Evolutionary conservation across 2,329 filamentous ascomycete species (phyloP).

Genomic region (Teratosphaeria pseudoeucalypti): DNA sequence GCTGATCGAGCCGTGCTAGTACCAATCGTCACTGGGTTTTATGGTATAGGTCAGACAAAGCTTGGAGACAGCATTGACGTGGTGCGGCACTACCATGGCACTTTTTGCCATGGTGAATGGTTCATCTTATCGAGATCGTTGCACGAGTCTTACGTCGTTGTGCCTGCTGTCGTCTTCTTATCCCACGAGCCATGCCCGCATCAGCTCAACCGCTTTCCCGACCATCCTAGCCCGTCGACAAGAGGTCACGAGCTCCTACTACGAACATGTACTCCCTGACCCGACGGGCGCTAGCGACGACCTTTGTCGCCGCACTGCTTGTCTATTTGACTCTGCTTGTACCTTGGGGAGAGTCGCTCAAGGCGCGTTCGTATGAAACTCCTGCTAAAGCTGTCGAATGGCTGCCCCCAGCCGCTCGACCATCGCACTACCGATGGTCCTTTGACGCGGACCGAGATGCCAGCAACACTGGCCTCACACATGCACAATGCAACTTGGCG

Average conservation of each 20-base stretch:
- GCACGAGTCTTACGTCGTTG: neutral
- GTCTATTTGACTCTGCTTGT: neutral
- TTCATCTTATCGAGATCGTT: neutral
- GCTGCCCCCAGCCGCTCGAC: neutral
- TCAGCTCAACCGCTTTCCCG: neutral
- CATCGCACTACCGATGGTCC: neutral
- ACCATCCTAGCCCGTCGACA: neutral
- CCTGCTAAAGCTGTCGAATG: neutral
- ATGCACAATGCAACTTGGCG: slow-evolving; percentile 20
- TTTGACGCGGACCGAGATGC: slow-evolving; percentile 14
- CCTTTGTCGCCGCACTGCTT: neutral
- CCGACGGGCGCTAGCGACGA: neutral
- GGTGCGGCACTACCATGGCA: neutral
- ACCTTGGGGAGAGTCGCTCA: neutral
- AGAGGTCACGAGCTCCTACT: neutral
- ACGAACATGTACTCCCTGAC: neutral
- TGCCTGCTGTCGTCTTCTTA: neutral
- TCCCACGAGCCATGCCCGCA: neutral
- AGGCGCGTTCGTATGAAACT: neutral
- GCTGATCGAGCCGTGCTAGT: neutral
- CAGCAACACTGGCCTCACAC: slow-evolving; percentile 20
- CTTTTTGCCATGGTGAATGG: neutral
- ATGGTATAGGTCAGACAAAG: neutral
- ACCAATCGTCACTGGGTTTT: neutral
- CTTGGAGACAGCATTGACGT: neutral